These are phyloP conservation scores for Prosopis cineraria DNA, from an alignment of 306 rosid genomes.

Conservation along the genomic window DNA sequence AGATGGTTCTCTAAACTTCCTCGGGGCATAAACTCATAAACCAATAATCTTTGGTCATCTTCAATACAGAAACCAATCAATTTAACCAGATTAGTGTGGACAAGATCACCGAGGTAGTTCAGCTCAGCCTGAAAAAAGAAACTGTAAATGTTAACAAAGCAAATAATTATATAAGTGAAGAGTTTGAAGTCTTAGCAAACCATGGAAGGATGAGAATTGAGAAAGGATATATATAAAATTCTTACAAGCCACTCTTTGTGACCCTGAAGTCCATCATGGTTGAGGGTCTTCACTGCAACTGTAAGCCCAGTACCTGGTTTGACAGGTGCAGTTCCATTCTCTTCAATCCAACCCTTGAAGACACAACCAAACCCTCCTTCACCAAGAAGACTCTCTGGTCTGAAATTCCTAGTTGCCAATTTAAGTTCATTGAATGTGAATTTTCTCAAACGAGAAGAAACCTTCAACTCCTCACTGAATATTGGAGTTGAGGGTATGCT, in stretches of 20 bases:
- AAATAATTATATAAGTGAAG: constrained; percentile 1
- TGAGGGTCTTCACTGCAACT: constrained; percentile 95
- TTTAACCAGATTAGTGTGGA: constrained; percentile 86
- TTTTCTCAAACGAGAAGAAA: constrained; percentile 86
- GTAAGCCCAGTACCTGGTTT: constrained; percentile 99
- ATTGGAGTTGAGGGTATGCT: constrained; percentile 73
- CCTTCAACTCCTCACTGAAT: constrained; percentile 90
- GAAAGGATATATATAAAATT: constrained; percentile 13
- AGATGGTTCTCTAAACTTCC: constrained; percentile 99
- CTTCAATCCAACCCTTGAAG: constrained; percentile 98
- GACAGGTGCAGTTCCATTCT: constrained; percentile 93
- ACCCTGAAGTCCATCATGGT: constrained; percentile 97
- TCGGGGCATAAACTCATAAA: constrained; percentile 96
- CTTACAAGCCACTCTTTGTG: constrained; percentile 99
- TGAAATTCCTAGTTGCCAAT: constrained; percentile 92
- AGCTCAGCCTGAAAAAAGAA: constrained; percentile 79
- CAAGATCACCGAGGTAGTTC: constrained; percentile 88
- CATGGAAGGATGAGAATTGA: constrained; percentile 16
- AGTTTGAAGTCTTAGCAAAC: neutral
- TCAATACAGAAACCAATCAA: constrained; percentile 95
- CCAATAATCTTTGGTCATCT: constrained; percentile 86
- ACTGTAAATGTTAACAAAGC: constrained; percentile 24
- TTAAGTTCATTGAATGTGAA: constrained; percentile 90
- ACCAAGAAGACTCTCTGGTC: constrained; percentile 97
- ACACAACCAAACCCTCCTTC: constrained; percentile 99